Evolutionary conservation across 2,329 filamentous ascomycete genomes (phyloP).

Genomic region (Colletotrichum neosansevieriae): DNA sequence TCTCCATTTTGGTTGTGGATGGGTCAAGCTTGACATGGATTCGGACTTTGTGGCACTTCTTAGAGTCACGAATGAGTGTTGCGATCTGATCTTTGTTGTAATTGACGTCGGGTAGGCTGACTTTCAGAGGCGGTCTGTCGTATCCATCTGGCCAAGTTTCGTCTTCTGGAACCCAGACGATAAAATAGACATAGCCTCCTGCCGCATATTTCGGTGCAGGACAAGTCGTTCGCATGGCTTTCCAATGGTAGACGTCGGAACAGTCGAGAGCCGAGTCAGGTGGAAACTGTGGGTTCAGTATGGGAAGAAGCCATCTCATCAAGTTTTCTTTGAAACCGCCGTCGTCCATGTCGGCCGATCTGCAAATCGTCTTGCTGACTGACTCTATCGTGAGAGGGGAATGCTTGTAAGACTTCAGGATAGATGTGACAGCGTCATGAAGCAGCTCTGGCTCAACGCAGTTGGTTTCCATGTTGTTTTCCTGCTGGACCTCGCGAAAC

Average conservation of each 20-base stretch:
- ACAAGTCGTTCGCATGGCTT: neutral
- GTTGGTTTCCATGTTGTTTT: no score
- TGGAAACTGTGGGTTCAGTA: neutral
- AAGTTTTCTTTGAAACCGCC: neutral
- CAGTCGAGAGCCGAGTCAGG: neutral
- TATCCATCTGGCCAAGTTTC: neutral
- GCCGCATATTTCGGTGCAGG: neutral
- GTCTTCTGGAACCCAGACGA: slow-evolving; percentile 1
- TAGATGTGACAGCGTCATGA: no score
- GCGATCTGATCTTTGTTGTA: neutral
- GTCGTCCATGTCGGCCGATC: no score
- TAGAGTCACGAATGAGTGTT: neutral
- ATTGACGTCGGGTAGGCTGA: neutral
- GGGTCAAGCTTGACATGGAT: neutral
- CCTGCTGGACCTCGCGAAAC: no score
- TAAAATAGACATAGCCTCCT: slow-evolving; percentile 1
- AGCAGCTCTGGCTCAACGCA: no score
- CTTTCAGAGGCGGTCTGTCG: neutral
- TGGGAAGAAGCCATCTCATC: neutral
- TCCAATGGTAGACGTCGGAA: neutral
- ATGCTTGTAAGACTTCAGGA: no score
- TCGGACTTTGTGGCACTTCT: neutral
- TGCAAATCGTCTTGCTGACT: no score
- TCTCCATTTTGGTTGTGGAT: slow-evolving; percentile 23
- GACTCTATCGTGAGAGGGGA: no score